A percentile compares a stretch with the other conserved stretches of the same genome.
These are phyloP conservation scores for Talaromyces funiculosus DNA, from an alignment of 2,329 filamentous ascomycete genomes.

Conservation along the genomic window DNA sequence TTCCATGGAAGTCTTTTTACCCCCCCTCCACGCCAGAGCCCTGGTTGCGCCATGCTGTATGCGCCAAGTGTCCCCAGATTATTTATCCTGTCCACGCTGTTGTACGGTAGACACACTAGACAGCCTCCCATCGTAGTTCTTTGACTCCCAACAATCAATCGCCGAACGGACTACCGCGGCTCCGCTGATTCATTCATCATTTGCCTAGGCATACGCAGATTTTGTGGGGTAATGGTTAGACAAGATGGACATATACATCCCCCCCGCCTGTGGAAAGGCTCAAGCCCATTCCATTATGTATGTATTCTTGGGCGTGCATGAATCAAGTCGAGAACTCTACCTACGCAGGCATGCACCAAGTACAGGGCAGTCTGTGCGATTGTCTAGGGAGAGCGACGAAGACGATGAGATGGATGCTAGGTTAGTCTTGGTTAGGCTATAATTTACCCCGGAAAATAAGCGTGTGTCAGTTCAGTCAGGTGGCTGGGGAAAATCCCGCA, in stretches of 20 bases:
- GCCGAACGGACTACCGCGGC: neutral
- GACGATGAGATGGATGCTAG: neutral
- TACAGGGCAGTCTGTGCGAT: neutral
- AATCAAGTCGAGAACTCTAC: neutral
- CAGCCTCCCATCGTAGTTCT: neutral
- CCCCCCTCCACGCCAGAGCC: neutral
- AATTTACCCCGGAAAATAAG: neutral
- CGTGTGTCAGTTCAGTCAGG: neutral
- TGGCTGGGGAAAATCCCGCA: conserved; percentile 6
- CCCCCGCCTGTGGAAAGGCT: neutral
- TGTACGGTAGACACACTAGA: neutral
- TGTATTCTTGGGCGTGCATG: neutral
- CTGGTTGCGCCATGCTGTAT: neutral
- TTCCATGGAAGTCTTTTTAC: neutral
- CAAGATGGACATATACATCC: too few species aligned
- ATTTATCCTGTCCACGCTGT: neutral
- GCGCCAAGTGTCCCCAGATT: neutral
- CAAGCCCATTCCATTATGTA: neutral
- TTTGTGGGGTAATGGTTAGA: neutral
- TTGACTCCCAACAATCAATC: neutral
- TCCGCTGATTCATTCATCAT: neutral
- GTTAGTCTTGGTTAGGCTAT: neutral
- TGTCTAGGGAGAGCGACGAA: neutral
- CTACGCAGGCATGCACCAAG: neutral
- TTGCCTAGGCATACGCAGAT: neutral